Evolutionary conservation across 169 alveolate genomes (phyloP).

Genomic region (Eimeria tenella): DNA sequence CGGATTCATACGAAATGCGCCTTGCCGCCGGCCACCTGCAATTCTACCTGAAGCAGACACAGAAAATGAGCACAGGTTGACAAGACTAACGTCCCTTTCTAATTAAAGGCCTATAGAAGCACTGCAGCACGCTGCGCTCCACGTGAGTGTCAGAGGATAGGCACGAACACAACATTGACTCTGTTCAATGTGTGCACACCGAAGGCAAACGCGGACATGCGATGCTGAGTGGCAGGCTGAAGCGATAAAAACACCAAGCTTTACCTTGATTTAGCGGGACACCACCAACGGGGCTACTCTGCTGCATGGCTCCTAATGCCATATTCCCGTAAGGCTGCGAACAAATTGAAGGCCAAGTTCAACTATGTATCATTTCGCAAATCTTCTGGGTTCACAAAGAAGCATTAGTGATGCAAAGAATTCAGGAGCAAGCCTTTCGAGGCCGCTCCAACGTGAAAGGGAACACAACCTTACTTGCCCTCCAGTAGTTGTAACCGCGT

Average conservation of each 20-base stretch:
- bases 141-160: no score
- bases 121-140: no score
- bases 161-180: no score
- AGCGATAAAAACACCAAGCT: neutral
- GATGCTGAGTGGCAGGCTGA: neutral
- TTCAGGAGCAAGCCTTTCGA: no score
- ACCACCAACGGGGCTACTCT: constrained; percentile 31
- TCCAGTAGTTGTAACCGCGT: constrained; percentile 61
- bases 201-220: no score
- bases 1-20: constrained; percentile 75
- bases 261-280: constrained; percentile 64
- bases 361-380: no score
- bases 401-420: neutral
- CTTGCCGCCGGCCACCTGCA: constrained; percentile 47
- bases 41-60: constrained; percentile 54
- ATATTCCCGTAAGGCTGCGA: constrained; percentile 73
- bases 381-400: neutral
- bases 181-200: no score
- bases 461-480: constrained; percentile 4
- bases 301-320: constrained; percentile 74
- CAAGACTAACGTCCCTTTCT: no score
- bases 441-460: neutral
- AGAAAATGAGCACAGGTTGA: neutral
- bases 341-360: neutral
- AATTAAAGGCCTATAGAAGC: no score